Conservation (phyloP, 2,329 filamentous ascomycete species). For the Alternaria rosae region DNA sequence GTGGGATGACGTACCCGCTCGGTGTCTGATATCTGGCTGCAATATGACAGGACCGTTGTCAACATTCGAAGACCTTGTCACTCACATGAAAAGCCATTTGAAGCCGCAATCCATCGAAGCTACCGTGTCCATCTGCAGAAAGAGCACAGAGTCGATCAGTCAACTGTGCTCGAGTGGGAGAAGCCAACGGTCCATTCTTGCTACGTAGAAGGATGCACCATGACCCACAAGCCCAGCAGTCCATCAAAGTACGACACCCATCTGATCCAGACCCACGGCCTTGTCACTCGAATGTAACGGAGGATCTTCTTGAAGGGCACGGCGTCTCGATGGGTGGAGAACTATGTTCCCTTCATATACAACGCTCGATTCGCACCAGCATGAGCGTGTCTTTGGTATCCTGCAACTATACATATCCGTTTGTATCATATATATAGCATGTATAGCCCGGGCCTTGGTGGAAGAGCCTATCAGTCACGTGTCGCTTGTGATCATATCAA, state of each 20-base stretch:
- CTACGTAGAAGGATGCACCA: neutral
- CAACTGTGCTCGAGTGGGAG: neutral
- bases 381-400: neutral
- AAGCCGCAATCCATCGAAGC: too few relatives aligned
- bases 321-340: neutral
- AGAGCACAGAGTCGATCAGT: neutral
- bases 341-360: neutral
- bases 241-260: neutral
- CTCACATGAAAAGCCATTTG: too few relatives aligned
- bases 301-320: neutral
- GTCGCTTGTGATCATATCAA: neutral
- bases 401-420: neutral
- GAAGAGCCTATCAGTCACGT: too few relatives aligned
- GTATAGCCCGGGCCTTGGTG: neutral
- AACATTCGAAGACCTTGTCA: too few relatives aligned
- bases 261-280: neutral
- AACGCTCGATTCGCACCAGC: neutral
- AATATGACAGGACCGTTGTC: too few relatives aligned
- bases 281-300: neutral
- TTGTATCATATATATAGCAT: neutral
- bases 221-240: neutral
- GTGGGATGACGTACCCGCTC: too few relatives aligned
- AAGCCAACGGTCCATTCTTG: neutral
- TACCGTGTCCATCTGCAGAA: neutral
- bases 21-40: too few relatives aligned